Conservation (phyloP, 768 basidiomycete species). For the Amanita pallidorosea region DNA sequence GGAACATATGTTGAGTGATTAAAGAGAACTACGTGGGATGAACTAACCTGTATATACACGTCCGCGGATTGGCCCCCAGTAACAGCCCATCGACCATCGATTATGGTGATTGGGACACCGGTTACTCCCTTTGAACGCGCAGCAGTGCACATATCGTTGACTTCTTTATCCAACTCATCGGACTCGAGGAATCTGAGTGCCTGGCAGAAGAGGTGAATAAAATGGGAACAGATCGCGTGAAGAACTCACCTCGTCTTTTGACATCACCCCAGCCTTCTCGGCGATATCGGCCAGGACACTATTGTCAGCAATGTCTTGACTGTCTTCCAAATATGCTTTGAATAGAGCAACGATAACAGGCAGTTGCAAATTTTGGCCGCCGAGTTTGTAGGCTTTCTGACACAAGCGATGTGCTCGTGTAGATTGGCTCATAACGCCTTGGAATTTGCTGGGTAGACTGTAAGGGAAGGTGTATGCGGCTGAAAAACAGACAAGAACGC, state of each 20-base stretch:
- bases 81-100: slow-evolving; percentile 70
- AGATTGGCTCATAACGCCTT: slow-evolving; percentile 56
- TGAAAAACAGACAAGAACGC: slow-evolving; percentile 13
- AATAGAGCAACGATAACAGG: slow-evolving; percentile 48
- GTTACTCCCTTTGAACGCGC: slow-evolving; percentile 59
- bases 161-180: slow-evolving; percentile 54
- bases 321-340: slow-evolving; percentile 55
- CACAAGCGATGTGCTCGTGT: slow-evolving; percentile 61
- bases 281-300: slow-evolving; percentile 51
- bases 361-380: slow-evolving; percentile 51
- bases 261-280: slow-evolving; percentile 43
- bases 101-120: slow-evolving; percentile 73
- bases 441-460: slow-evolving; percentile 32
- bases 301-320: slow-evolving; percentile 50
- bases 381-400: slow-evolving; percentile 53
- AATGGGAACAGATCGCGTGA: not conserved
- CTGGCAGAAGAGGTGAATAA: slow-evolving; percentile 20
- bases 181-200: slow-evolving; percentile 55
- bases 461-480: slow-evolving; percentile 3
- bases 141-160: slow-evolving; percentile 48
- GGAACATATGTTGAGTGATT: not conserved
- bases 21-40: not conserved
- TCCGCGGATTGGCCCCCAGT: slow-evolving; percentile 66
- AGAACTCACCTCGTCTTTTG: slow-evolving; percentile 43
- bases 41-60: slow-evolving; percentile 53